These are phyloP conservation scores for Lathyrus oleraceus DNA, from an alignment of 306 rosid genomes.

Conservation along the genomic window DNA sequence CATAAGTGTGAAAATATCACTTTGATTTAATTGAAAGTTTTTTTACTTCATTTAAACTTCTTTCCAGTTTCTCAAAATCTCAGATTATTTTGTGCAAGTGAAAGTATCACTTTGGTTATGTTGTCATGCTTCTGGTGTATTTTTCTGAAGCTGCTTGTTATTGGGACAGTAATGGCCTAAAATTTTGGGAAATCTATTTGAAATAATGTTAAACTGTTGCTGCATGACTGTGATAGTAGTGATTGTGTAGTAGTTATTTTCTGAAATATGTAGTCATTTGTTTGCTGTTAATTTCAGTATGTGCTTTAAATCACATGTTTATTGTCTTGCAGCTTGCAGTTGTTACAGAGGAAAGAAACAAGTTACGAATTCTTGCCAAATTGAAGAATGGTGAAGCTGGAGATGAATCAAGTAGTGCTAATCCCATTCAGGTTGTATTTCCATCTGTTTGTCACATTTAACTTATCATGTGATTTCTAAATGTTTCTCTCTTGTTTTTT, in stretches of 20 bases:
- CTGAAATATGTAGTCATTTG: constrained; percentile 9
- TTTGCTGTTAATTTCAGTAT: constrained; percentile 30
- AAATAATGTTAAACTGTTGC: constrained; percentile 15
- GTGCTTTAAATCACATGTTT: constrained; percentile 20
- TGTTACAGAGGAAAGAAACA: constrained; percentile 78
- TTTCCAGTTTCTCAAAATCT: not conserved
- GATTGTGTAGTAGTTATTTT: constrained; percentile 15
- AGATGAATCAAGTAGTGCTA: constrained; percentile 46
- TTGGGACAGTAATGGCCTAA: constrained; percentile 6
- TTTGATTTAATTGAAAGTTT: constrained; percentile 21
- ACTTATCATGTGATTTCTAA: constrained; percentile 22
- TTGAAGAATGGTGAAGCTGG: constrained; percentile 53
- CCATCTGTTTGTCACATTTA: constrained; percentile 24
- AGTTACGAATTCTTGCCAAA: constrained; percentile 54
- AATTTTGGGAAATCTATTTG: not conserved
- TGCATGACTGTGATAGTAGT: constrained; percentile 27
- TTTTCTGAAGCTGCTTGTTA: constrained; percentile 1
- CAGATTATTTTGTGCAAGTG: constrained; percentile 14
- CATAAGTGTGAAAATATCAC: not conserved
- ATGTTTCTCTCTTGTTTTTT: constrained; percentile 34
- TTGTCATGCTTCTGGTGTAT: constrained; percentile 12
- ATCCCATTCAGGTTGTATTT: constrained; percentile 55
- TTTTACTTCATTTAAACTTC: not conserved
- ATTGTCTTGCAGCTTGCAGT: constrained; percentile 66
- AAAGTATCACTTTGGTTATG: not conserved